These are phyloP conservation scores for Penicillium alfredii DNA, from an alignment of 495 filamentous ascomycete species.

Conservation along the genomic window DNA sequence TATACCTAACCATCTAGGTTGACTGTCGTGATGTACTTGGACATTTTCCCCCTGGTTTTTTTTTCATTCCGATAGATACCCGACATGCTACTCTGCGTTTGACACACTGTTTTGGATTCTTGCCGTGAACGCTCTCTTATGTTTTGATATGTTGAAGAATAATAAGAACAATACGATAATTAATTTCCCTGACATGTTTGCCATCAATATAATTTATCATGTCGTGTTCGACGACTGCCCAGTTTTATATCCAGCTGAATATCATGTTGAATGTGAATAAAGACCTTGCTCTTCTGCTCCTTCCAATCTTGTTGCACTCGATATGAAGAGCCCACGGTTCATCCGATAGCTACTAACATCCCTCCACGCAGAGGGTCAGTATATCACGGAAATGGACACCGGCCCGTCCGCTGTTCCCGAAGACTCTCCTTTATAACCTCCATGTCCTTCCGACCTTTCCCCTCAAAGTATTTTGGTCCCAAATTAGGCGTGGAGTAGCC, in stretches of 20 bases:
- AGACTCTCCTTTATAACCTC: constrained; percentile 31
- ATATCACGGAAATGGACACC: constrained; percentile 45
- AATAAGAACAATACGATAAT: background rate
- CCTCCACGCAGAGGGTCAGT: no score
- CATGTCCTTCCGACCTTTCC: constrained; percentile 47
- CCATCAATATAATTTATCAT: no score
- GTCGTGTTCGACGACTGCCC: no score
- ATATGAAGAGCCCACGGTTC: no score
- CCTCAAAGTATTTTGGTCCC: constrained; percentile 52
- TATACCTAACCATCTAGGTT: constrained; percentile 3
- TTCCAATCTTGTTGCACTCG: no score
- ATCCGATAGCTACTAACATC: no score
- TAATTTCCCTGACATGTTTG: constrained; percentile 1
- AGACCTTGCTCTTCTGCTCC: no score
- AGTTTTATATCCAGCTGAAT: no score
- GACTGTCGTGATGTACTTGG: no score
- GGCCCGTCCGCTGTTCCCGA: constrained; percentile 29
- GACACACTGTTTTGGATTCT: background rate
- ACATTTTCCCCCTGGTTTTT: constrained; percentile 5
- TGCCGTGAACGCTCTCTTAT: background rate
- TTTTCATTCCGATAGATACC: constrained; percentile 28
- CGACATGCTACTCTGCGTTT: constrained; percentile 12
- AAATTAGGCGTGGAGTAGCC: constrained; percentile 54
- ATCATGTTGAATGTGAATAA: no score
- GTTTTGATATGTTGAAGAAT: background rate